Percentiles rank a stretch among this genome's conserved stretches.
Conservation (phyloP, 2,329 filamentous ascomycete genomes). For the Sporothrix phasma region DNA sequence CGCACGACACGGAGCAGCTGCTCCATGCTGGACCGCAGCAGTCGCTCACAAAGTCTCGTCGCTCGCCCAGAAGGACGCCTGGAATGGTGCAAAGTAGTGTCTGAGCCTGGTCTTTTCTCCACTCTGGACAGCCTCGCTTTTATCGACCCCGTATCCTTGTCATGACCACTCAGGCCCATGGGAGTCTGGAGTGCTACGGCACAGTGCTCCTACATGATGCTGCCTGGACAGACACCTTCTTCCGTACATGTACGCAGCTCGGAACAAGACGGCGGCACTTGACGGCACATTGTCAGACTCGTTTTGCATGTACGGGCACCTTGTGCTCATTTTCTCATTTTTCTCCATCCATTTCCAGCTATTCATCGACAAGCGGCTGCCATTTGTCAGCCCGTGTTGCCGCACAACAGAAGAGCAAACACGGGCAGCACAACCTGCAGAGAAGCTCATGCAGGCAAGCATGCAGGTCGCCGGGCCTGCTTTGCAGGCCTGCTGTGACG, state of each 20-base stretch:
- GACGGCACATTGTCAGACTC: no score
- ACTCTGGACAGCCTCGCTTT: not conserved
- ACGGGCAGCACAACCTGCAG: not conserved
- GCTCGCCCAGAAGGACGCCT: no score
- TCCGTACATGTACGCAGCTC: no score
- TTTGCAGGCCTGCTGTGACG: not conserved
- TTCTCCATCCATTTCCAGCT: not conserved
- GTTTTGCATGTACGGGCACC: no score
- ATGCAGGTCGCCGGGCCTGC: not conserved
- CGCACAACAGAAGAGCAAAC: not conserved
- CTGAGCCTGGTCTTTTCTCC: not conserved
- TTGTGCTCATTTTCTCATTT: no score
- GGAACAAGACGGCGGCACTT: no score
- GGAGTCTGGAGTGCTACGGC: not conserved
- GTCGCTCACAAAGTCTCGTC: no score
- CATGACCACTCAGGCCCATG: not conserved
- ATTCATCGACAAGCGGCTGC: not conserved
- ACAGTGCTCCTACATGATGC: no score
- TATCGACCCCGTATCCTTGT: not conserved
- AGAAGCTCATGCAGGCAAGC: not conserved
- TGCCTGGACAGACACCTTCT: no score
- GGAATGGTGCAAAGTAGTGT: no score
- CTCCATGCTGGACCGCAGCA: no score
- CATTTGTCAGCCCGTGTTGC: not conserved
- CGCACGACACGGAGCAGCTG: no score